Percentiles rank a stretch among this genome's conserved stretches.
These are phyloP conservation scores for Xylariaceae sp. DNA, from an alignment of 2,329 filamentous ascomycete genomes.

Conservation along the genomic window DNA sequence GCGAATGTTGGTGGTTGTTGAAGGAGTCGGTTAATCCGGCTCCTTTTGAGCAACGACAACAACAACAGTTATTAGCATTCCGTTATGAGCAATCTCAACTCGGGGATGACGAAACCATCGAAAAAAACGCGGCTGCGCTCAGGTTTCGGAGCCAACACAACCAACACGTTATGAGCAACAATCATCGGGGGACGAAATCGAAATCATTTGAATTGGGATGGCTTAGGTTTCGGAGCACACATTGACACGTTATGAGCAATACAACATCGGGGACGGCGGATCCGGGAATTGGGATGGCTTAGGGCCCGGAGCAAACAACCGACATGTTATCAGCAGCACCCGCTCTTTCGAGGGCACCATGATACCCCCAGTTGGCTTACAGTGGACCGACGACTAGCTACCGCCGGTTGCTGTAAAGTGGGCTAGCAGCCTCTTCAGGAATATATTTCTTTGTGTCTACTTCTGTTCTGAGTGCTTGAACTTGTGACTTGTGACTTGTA, in stretches of 20 bases:
- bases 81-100: too few species aligned
- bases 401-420: constrained; percentile 4
- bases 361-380: constrained; percentile 3
- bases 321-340: constrained; percentile 11
- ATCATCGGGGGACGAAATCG: constrained; percentile 8
- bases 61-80: constrained; percentile 4
- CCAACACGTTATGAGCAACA: constrained; percentile 10
- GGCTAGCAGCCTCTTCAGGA: constrained; percentile 13
- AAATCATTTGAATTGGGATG: too few species aligned
- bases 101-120: constrained; percentile 1
- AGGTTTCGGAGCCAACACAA: constrained; percentile 1
- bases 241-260: constrained; percentile 11
- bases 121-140: constrained; percentile 1
- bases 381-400: constrained; percentile 11
- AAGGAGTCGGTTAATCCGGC: constrained; percentile 13
- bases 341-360: constrained; percentile 1
- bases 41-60: not conserved
- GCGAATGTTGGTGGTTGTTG: constrained; percentile 7
- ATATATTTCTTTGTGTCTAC: too few species aligned
- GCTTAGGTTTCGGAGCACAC: constrained; percentile 10
- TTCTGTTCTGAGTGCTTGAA: constrained; percentile 5
- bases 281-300: constrained; percentile 13
- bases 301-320: constrained; percentile 9
- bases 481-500: not conserved
- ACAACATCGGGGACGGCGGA: constrained; percentile 5